phyloP scores from a whole-genome alignment of 805 yeast species.

The Candida germanica region DNA sequence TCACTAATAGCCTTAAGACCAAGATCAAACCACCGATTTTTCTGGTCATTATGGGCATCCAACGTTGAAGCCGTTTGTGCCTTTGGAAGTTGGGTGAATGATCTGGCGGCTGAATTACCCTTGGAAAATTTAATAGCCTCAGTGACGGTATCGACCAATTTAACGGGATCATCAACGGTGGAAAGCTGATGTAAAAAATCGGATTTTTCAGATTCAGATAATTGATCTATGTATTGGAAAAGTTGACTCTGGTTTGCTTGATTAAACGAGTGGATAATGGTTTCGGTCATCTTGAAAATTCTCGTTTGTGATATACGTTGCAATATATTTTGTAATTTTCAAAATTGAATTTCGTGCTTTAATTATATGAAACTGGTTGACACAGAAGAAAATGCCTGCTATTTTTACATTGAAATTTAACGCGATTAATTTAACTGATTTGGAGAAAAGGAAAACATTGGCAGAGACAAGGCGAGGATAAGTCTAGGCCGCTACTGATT shows the following conservation, averaged over 20 bases:
- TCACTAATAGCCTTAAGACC: slow-evolving; percentile 70
- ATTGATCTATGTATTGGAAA: slow-evolving; percentile 44
- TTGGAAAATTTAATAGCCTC: slow-evolving; percentile 44
- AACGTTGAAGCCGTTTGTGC: slow-evolving; percentile 47
- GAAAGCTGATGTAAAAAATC: slow-evolving; percentile 40
- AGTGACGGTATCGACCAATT: slow-evolving; percentile 40
- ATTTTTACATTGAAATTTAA: slow-evolving; percentile 3
- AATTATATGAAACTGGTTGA: not conserved
- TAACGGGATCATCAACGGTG: slow-evolving; percentile 39
- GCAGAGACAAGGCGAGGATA: not conserved
- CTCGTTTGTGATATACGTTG: not conserved
- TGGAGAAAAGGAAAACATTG: slow-evolving; percentile 2
- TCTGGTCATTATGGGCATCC: slow-evolving; percentile 31
- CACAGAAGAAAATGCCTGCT: not conserved
- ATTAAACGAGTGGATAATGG: slow-evolving; percentile 29
- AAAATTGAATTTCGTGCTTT: too few relatives aligned
- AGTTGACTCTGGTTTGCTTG: slow-evolving; percentile 54
- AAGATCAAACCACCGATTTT: slow-evolving; percentile 37
- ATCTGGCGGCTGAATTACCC: slow-evolving; percentile 17
- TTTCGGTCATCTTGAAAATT: slow-evolving; percentile 12
- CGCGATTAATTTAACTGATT: slow-evolving; percentile 9
- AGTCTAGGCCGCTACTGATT: too few relatives aligned
- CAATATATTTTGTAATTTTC: too few relatives aligned
- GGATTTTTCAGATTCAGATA: slow-evolving; percentile 33
- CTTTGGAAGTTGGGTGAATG: slow-evolving; percentile 49